phyloP scores from a whole-genome alignment of 2,329 filamentous ascomycete genomes.

The Aureobasidium leucospermi region DNA sequence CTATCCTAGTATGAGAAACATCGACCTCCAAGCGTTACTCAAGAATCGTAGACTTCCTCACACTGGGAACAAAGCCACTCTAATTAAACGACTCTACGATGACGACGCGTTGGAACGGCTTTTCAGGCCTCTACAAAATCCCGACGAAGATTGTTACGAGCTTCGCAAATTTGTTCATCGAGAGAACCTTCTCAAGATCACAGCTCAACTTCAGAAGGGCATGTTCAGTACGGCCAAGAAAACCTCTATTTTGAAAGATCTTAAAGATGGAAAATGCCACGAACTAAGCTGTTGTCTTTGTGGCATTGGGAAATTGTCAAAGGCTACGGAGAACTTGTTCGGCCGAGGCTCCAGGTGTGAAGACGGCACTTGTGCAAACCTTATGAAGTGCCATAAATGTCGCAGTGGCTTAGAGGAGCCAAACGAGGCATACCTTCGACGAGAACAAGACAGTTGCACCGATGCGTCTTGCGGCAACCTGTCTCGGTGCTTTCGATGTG shows the following conservation, averaged over 20 bases:
- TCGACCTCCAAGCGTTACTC: neutral
- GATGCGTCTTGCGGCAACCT: neutral
- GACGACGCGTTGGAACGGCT: neutral
- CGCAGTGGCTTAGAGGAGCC: neutral
- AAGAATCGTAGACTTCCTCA: neutral
- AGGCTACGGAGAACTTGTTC: neutral
- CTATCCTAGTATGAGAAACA: neutral
- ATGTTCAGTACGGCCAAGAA: too few relatives aligned
- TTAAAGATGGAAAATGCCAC: too few relatives aligned
- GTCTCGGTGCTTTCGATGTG: neutral
- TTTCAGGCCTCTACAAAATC: neutral
- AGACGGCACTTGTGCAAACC: neutral
- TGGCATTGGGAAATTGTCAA: neutral
- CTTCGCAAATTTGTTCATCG: too few relatives aligned
- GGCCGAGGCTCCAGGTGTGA: neutral
- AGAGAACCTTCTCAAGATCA: too few relatives aligned
- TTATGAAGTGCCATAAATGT: neutral
- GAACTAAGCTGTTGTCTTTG: neutral
- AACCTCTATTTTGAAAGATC: too few relatives aligned
- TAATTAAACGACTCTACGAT: neutral
- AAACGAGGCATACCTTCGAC: neutral
- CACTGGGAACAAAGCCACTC: neutral
- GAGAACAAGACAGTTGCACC: neutral
- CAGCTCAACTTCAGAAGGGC: too few relatives aligned
- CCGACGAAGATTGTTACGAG: too few relatives aligned